Percentiles rank a stretch among this genome's conserved stretches.
phyloP scores from a whole-genome alignment of 2,329 filamentous ascomycete genomes.

The Neonectria faginata region DNA sequence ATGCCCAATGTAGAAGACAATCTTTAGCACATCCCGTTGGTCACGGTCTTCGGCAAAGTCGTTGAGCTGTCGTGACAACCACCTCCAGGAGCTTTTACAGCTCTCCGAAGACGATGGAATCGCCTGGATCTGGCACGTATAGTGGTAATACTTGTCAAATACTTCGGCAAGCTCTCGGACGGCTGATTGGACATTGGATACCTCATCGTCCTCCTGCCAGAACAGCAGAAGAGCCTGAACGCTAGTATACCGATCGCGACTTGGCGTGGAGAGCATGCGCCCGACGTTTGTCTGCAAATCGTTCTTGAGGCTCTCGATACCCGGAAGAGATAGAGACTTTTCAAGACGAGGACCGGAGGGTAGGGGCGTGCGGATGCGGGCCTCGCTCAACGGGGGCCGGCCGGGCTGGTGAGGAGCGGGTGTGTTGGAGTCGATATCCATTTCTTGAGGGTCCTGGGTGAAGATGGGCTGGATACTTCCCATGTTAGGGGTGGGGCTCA shows the following conservation, averaged over 20 bases:
- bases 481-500: slow-evolving; percentile 59
- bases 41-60: slow-evolving; percentile 66
- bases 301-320: slow-evolving; percentile 63
- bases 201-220: slow-evolving; percentile 67
- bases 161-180: slow-evolving; percentile 63
- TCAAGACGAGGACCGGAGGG: slow-evolving; percentile 68
- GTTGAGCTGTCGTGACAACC: slow-evolving; percentile 64
- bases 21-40: slow-evolving; percentile 67
- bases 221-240: slow-evolving; percentile 65
- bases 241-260: slow-evolving; percentile 65
- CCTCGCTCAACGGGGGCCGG: slow-evolving; percentile 57
- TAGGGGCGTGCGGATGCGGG: slow-evolving; percentile 66
- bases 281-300: slow-evolving; percentile 65
- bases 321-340: slow-evolving; percentile 61
- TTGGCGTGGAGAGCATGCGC: slow-evolving; percentile 61
- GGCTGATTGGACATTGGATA: slow-evolving; percentile 53
- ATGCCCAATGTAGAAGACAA: slow-evolving; percentile 69
- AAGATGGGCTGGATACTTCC: slow-evolving; percentile 54
- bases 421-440: slow-evolving; percentile 63
- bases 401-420: slow-evolving; percentile 50
- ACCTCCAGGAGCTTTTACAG: slow-evolving; percentile 63
- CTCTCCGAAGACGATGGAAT: slow-evolving; percentile 63
- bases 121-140: slow-evolving; percentile 59
- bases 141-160: slow-evolving; percentile 65
- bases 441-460: slow-evolving; percentile 62